A percentile compares a stretch with the other conserved stretches of the same genome.
Evolutionary conservation across 257 asterid genomes (phyloP).

Genomic region (Anisodus acutangulus): DNA sequence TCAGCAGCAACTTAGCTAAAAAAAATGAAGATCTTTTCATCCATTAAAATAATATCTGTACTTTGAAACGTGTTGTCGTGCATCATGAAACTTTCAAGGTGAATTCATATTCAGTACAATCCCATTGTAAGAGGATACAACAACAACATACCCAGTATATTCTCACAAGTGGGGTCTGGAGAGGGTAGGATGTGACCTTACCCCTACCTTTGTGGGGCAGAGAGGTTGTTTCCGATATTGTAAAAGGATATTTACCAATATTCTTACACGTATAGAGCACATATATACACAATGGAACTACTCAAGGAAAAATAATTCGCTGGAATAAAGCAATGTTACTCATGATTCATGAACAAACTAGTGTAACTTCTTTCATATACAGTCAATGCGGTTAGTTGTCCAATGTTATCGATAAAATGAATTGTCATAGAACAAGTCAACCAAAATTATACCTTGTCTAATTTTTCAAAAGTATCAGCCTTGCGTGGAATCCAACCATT

Average conservation of each 20-base stretch:
- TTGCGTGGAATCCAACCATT: conserved; percentile 86
- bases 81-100: neutral
- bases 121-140: no score
- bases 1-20: neutral
- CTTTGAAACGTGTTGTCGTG: neutral
- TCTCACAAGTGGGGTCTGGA: no score
- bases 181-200: no score
- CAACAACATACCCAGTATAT: no score
- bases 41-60: neutral
- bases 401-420: neutral
- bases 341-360: neutral
- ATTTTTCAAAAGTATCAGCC: conserved; percentile 84
- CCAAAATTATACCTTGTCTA: conserved; percentile 70
- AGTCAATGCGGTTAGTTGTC: no score
- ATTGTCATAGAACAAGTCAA: neutral
- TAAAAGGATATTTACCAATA: no score
- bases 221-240: no score
- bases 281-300: neutral
- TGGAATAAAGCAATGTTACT: neutral
- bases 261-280: neutral
- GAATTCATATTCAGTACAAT: no score
- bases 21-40: neutral
- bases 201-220: no score
- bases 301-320: neutral
- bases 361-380: neutral